A percentile compares a stretch with the other conserved stretches of the same genome.
Evolutionary conservation across 1,284 basidiomycete species (phyloP).

Genomic region (Malassezia brasiliensis): DNA sequence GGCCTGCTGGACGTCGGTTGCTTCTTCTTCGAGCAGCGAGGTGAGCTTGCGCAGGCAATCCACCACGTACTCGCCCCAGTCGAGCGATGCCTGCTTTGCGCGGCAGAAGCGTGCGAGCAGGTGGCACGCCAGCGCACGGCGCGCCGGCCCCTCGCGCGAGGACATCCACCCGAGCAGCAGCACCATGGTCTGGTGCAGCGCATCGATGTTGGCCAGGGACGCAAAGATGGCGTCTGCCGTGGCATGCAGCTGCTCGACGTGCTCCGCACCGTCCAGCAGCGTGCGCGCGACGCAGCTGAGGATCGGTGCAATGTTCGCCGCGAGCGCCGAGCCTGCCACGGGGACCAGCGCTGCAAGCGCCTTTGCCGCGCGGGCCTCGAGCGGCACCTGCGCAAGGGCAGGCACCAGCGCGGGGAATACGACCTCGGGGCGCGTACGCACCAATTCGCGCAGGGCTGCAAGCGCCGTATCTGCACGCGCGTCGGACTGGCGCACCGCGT

Average conservation of each 20-base stretch:
- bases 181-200: conserved; percentile 44
- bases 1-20: conserved; percentile 65
- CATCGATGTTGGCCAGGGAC: conserved; percentile 33
- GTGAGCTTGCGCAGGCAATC: conserved; percentile 94
- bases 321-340: conserved; percentile 82
- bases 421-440: conserved; percentile 52
- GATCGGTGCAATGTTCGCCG: conserved; percentile 48
- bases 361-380: conserved; percentile 90
- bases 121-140: conserved; percentile 30
- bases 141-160: conserved; percentile 23
- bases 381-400: conserved; percentile 76
- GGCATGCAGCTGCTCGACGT: conserved; percentile 15
- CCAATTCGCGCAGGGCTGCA: conserved; percentile 74
- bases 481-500: conserved; percentile 58
- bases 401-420: conserved; percentile 98
- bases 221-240: conserved; percentile 33
- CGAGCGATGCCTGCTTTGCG: conserved; percentile 28
- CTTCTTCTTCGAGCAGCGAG: conserved; percentile 69
- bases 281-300: conserved; percentile 40
- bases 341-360: conserved; percentile 81
- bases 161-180: conserved; percentile 44
- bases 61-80: conserved; percentile 58
- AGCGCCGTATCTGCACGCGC: conserved; percentile 69
- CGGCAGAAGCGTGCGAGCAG: conserved; percentile 37
- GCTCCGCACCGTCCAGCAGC: conserved; percentile 8